Evolutionary conservation across 768 basidiomycete genomes (phyloP), one percentile per base, ranked within the genome.

Genomic region (Albatrellus ellisii): DNA sequence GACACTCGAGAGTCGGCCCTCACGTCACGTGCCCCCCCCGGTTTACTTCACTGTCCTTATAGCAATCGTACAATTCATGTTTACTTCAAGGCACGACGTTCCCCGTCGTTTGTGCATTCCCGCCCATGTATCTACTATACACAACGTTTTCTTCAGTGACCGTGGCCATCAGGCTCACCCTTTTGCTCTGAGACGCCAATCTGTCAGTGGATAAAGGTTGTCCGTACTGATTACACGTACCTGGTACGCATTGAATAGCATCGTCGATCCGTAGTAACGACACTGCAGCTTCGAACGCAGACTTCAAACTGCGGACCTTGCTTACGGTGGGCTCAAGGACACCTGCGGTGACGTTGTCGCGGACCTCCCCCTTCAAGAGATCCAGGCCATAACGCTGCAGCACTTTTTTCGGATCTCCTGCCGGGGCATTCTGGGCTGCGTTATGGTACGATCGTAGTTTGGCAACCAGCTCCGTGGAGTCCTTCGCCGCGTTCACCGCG

Each of bases 371-470:
- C 54, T 92, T 87, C 57, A 95, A 64, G 37, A 99, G 67, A 62
- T 99, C 95, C 45, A 99, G 73, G 1, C 95, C 95, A 60, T 95
- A 98, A 46, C 87, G 84, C 60, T 92, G 62, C 28, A 97, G 69
- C 4, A 65, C 76, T 60, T 95, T 88, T 65, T 91, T 94, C 12
- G 89, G 85, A 61, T 98, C 95, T 29, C 86, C 85, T 0, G 67
- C 70, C 2, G 88, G 80, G 2, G 90, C 94, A 51, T 82, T 91
- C 63, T 95, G 94, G 3, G 92, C 92, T 34, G 89, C 84, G 52
- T 91, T 91, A 67, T 99, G 95, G 64, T 92, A 98, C 8, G 92
- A 82, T 39, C 95, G 82, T 37, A 99, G 68, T 62, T 97, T 97
- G 17, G 95, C 92, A 28, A 99, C 90, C 15, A 99, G 76, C 43